A percentile compares a stretch with the other conserved stretches of the same genome.
phyloP scores from a whole-genome alignment of 23 red algal species.

The Gracilaria vermiculophylla region DNA sequence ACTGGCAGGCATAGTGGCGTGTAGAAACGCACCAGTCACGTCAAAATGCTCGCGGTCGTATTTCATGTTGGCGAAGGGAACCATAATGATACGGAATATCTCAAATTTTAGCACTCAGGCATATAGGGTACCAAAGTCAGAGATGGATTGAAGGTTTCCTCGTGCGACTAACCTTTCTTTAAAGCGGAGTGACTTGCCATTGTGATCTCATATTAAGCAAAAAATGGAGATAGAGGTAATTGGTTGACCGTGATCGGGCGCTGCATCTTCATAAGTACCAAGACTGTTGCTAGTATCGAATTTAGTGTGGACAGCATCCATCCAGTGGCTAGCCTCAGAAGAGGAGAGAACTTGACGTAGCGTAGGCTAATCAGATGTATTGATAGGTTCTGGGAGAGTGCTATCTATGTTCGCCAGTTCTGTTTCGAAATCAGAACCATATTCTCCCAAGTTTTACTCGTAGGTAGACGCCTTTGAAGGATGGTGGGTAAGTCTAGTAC shows the following conservation, averaged over 20 bases:
- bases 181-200: neutral
- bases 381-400: neutral
- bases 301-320: neutral
- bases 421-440: neutral
- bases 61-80: neutral
- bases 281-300: neutral
- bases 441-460: too few species aligned
- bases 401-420: neutral
- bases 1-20: neutral
- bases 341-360: neutral
- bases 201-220: conserved; percentile 15
- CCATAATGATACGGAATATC: neutral
- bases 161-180: conserved; percentile 37
- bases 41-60: conserved; percentile 33
- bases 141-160: conserved; percentile 20
- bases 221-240: conserved; percentile 16
- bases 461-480: too few species aligned
- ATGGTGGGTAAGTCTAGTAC: too few species aligned
- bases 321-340: conserved; percentile 1
- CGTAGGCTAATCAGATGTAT: conserved; percentile 13
- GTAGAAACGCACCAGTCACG: conserved; percentile 25
- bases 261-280: neutral
- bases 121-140: neutral
- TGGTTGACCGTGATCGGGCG: neutral
- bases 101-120: conserved; percentile 27